Conservation (phyloP, 768 basidiomycete species). For the Rhodotorula babjevae region DNA sequence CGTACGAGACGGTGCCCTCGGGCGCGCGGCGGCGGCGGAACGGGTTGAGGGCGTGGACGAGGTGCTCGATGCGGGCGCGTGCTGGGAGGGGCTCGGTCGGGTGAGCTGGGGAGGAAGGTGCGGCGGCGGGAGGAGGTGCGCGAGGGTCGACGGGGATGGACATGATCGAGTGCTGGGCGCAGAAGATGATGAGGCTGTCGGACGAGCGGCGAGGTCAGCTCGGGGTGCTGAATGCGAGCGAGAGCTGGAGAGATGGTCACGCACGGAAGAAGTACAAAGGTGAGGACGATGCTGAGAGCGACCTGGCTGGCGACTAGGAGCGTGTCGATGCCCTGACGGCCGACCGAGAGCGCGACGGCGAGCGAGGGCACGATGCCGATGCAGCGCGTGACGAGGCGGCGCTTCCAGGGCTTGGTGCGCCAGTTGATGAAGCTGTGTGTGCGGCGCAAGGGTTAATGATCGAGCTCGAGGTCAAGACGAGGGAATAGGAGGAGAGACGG, state of each 20-base stretch:
- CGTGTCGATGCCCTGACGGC: slow-evolving; percentile 63
- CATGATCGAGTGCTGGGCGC: slow-evolving; percentile 28
- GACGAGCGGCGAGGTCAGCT: neutral
- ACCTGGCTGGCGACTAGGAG: slow-evolving; percentile 86
- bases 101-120: neutral
- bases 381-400: slow-evolving; percentile 75
- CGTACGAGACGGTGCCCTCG: slow-evolving; percentile 17
- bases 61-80: neutral
- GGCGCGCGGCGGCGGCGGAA: slow-evolving; percentile 13
- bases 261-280: slow-evolving; percentile 29
- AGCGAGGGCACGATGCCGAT: slow-evolving; percentile 78
- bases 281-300: slow-evolving; percentile 66
- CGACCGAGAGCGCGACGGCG: slow-evolving; percentile 67
- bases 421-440: slow-evolving; percentile 62
- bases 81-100: too few relatives aligned
- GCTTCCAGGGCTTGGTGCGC: slow-evolving; percentile 63
- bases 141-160: slow-evolving; percentile 1
- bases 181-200: slow-evolving; percentile 33
- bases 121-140: neutral
- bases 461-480: too few relatives aligned
- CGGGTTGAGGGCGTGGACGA: slow-evolving; percentile 22
- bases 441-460: neutral
- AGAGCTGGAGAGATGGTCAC: neutral
- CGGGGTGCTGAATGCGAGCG: neutral
- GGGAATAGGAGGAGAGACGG: neutral